Percentiles rank a stretch among this genome's conserved stretches.
These are phyloP conservation scores for Brassica cretica DNA, from an alignment of 345 rosid species.

Conservation along the genomic window DNA sequence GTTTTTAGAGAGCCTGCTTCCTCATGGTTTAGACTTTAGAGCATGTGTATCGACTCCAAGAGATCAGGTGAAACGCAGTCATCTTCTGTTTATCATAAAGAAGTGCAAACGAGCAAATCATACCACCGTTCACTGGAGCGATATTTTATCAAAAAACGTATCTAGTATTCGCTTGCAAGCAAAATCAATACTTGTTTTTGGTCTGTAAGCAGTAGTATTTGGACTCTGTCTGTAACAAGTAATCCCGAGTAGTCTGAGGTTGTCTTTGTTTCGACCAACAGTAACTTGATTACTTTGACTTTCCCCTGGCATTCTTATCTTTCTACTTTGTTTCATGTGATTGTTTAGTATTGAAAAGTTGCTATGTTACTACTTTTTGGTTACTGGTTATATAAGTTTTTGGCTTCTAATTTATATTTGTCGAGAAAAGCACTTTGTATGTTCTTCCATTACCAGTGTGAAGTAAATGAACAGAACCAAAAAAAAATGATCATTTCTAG, in stretches of 20 bases:
- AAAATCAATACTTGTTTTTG: conserved; percentile 6
- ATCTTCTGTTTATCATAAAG: conserved; percentile 18
- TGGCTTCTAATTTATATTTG: background rate
- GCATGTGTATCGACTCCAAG: conserved; percentile 10
- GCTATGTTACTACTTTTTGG: background rate
- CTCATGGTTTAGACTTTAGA: conserved; percentile 19
- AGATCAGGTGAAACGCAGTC: conserved; percentile 6
- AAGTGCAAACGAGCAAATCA: conserved; percentile 8
- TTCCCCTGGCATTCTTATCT: background rate
- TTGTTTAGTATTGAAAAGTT: background rate
- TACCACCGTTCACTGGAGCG: background rate
- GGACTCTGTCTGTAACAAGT: conserved; percentile 16
- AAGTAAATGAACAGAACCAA: background rate
- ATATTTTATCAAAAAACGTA: conserved; percentile 12
- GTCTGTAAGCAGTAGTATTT: conserved; percentile 23
- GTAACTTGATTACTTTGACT: conserved; percentile 13
- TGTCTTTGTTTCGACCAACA: conserved; percentile 22
- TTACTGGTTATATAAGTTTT: background rate
- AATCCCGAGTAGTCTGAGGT: background rate
- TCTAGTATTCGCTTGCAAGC: conserved; percentile 24
- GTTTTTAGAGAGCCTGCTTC: conserved; percentile 13
- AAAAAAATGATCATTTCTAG: background rate
- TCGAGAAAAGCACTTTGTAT: background rate
- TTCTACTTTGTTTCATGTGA: background rate
- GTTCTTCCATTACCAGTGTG: background rate